Evolutionary conservation across 2,329 filamentous ascomycete species (phyloP), one percentile per base, ranked within the genome.

Genomic region (Ophiostoma sp.): DNA sequence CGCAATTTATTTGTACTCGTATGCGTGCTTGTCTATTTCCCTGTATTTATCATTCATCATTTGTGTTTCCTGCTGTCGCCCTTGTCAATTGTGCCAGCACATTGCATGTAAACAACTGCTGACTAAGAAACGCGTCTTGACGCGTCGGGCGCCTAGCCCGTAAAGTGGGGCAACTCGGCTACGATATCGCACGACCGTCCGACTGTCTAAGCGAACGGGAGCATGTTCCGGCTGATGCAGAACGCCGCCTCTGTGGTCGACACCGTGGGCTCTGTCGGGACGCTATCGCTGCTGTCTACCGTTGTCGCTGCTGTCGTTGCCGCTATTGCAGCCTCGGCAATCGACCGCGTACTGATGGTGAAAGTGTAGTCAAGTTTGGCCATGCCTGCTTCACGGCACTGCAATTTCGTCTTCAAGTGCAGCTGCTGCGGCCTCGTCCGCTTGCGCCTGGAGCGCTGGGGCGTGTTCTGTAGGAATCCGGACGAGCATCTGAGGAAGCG

Each of bases 381-480:
- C 18, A 9, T 8, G 49, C 49, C 14, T 16, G 11, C 16, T 40
- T 63, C 14, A 66, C 38, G 66, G 45, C n/a, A 55, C 64, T 0
- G n/a, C 45, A 27, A 45, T 66, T 4, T 68, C 68, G 62, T 71
- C 76, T 14, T 77, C 78, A 58, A 79, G 81, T n/a, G 78, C 79
- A 47, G 81, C 82, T 68, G 81, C 82, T 68, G 81, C 78, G 3
- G 78, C 81, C 4, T 79, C 83, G 52, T 87, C 85, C 14, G 84
- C 81, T 65, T 87, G 85, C 27, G 85, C 85, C 72, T 89, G 86
- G 6, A 89, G 76, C 38, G 85, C 80, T 40, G 87, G 86, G 12
- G 87, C 87, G 77, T 93, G 90, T 73, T 94, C 89, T 16, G 91
- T 93, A 0, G 92, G 92, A 73, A 95, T 94, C 71, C 92, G 87